phyloP scores from a whole-genome alignment of 1,139 yeast genomes.

The Kurtzmaniella quercitrusa region DNA sequence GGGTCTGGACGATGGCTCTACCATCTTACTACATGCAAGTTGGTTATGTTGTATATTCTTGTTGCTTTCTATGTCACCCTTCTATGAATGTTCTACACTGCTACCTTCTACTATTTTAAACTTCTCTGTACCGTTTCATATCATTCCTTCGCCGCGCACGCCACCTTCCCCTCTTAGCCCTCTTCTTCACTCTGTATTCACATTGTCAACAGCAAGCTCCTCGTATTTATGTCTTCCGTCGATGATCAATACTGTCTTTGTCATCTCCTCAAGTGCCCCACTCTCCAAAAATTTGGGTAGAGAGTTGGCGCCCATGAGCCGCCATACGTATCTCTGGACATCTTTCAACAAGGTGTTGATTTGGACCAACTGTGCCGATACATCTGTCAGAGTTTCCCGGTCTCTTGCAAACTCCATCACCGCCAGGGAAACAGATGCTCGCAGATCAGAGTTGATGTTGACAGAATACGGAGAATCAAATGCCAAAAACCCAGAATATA shows the following conservation, averaged over 20 bases:
- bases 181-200: too few relatives aligned
- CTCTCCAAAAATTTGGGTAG: conserved; percentile 60
- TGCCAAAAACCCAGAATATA: conserved; percentile 66
- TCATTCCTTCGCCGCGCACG: too few relatives aligned
- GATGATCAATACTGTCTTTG: conserved; percentile 9
- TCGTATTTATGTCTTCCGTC: background rate
- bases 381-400: background rate
- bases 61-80: too few relatives aligned
- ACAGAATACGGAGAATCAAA: conserved; percentile 66
- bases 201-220: background rate
- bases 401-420: background rate
- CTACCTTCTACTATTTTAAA: too few relatives aligned
- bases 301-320: conserved; percentile 70
- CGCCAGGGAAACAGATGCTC: conserved; percentile 39
- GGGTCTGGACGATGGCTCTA: too few relatives aligned
- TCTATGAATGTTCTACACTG: too few relatives aligned
- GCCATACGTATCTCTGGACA: conserved; percentile 45
- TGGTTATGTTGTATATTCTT: too few relatives aligned
- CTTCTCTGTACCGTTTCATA: too few relatives aligned
- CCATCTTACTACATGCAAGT: too few relatives aligned
- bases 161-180: too few relatives aligned
- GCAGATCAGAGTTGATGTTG: conserved; percentile 60
- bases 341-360: conserved; percentile 26
- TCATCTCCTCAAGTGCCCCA: conserved; percentile 16
- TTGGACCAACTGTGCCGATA: background rate